Evolutionary conservation across 352 stramenopile genomes (phyloP).

Genomic region (Phytophthora citrophthora): DNA sequence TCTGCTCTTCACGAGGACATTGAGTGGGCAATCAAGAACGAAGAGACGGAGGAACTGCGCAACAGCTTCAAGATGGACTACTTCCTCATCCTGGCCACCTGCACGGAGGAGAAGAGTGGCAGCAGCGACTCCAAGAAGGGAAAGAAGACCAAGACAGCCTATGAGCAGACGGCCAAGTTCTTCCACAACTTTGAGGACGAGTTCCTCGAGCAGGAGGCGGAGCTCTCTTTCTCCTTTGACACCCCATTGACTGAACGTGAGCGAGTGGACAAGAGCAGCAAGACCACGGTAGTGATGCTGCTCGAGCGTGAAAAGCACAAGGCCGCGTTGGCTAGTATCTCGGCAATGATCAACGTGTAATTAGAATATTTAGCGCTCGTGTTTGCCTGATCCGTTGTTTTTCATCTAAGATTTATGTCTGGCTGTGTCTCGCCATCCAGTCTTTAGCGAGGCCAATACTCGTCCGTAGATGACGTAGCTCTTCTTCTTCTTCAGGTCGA

Average conservation of each 20-base stretch:
- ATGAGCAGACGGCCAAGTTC: conserved; percentile 73
- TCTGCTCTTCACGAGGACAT: conserved; percentile 86
- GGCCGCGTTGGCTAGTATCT: conserved; percentile 74
- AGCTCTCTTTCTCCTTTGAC: conserved; percentile 76
- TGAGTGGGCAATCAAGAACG: conserved; percentile 84
- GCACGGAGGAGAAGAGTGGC: conserved; percentile 60
- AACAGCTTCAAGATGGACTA: conserved; percentile 84
- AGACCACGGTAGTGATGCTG: conserved; percentile 81
- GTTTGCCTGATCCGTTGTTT: conserved; percentile 9
- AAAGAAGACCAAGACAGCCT: conserved; percentile 81
- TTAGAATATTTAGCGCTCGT: conserved; percentile 57
- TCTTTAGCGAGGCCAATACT: conserved; percentile 73
- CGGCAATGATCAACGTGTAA: conserved; percentile 87
- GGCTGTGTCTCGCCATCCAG: conserved; percentile 52
- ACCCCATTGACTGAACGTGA: conserved; percentile 72
- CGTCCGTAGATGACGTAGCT: conserved; percentile 54
- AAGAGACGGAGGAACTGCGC: conserved; percentile 65
- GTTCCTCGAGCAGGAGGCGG: conserved; percentile 79
- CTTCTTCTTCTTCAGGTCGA: conserved; percentile 59
- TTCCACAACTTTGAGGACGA: conserved; percentile 91
- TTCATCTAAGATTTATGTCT: conserved; percentile 1
- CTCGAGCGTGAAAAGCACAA: conserved; percentile 84
- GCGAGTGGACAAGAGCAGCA: conserved; percentile 59
- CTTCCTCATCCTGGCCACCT: conserved; percentile 78
- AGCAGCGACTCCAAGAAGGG: conserved; percentile 47